Evolutionary conservation across 2,329 filamentous ascomycete species (phyloP).

Genomic region (Triangularia verruculosa): DNA sequence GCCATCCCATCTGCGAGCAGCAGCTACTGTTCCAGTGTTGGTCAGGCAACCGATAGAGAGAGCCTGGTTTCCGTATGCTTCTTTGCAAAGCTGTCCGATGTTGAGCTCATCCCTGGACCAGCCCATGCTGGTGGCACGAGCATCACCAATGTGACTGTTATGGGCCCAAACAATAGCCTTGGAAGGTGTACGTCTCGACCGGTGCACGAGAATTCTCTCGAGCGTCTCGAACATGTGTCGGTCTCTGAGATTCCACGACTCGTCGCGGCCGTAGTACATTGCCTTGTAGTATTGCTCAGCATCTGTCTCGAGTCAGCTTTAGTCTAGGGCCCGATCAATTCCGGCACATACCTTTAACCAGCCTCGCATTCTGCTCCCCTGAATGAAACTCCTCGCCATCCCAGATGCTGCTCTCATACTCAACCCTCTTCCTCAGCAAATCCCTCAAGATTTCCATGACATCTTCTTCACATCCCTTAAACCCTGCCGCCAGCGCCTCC

Average conservation of each 20-base stretch:
- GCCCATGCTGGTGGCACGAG: constrained; percentile 50
- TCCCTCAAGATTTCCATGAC: constrained; percentile 46
- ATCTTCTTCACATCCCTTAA: constrained; percentile 44
- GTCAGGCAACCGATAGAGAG: constrained; percentile 43
- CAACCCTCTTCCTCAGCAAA: constrained; percentile 41
- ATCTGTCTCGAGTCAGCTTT: constrained; percentile 30
- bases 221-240: constrained; percentile 51
- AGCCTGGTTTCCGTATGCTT: constrained; percentile 35
- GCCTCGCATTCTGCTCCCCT: constrained; percentile 48
- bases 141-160: constrained; percentile 53
- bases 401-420: constrained; percentile 35
- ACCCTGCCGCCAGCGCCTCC: constrained; percentile 34
- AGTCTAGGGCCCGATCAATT: not conserved
- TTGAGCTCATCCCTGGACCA: constrained; percentile 44
- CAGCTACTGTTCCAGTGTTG: constrained; percentile 50
- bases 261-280: constrained; percentile 49
- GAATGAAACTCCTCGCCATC: constrained; percentile 48
- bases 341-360: constrained; percentile 38
- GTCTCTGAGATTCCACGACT: constrained; percentile 51
- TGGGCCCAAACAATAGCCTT: constrained; percentile 55
- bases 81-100: constrained; percentile 51
- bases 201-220: constrained; percentile 41
- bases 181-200: constrained; percentile 30
- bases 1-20: constrained; percentile 49
- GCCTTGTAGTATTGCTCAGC: constrained; percentile 50